A percentile compares a stretch with the other conserved stretches of the same genome.
Evolutionary conservation across 2,329 filamentous ascomycete species (phyloP).

Genomic region (Paracoccidioides brasiliensis): DNA sequence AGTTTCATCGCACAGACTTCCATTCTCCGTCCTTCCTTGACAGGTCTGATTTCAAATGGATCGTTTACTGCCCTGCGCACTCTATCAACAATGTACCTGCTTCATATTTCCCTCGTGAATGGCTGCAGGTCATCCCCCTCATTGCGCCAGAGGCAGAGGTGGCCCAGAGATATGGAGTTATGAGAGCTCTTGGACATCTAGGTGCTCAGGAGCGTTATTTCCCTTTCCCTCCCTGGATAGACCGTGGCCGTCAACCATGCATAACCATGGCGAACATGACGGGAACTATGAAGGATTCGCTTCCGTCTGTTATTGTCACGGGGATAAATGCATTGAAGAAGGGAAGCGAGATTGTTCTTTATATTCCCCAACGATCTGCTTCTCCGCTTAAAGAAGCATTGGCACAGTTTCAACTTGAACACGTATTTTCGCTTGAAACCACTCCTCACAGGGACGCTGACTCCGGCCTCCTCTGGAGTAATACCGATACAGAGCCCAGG

Average conservation of each 20-base stretch:
- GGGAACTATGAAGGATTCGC: slow-evolving; percentile 2
- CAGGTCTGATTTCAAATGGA: slow-evolving; percentile 5
- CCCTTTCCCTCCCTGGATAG: slow-evolving; percentile 7
- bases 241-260: slow-evolving; percentile 6
- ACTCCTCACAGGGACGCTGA: slow-evolving; percentile 5
- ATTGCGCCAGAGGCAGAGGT: slow-evolving; percentile 5
- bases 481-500: slow-evolving; percentile 1
- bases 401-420: neutral
- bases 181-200: slow-evolving; percentile 8
- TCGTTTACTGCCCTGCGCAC: slow-evolving; percentile 4
- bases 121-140: slow-evolving; percentile 6
- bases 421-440: slow-evolving; percentile 4
- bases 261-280: slow-evolving; percentile 4
- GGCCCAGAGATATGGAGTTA: slow-evolving; percentile 5
- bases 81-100: slow-evolving; percentile 6
- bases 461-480: slow-evolving; percentile 7
- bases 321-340: slow-evolving; percentile 6
- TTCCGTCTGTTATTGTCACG: neutral
- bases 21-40: slow-evolving; percentile 4
- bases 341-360: slow-evolving; percentile 4
- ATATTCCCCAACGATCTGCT: slow-evolving; percentile 1
- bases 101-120: slow-evolving; percentile 5
- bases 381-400: slow-evolving; percentile 2
- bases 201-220: slow-evolving; percentile 6
- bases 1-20: slow-evolving; percentile 7